phyloP scores from a whole-genome alignment of 192 early-diverging fungal species.

The Martensiomyces pterosporus region DNA sequence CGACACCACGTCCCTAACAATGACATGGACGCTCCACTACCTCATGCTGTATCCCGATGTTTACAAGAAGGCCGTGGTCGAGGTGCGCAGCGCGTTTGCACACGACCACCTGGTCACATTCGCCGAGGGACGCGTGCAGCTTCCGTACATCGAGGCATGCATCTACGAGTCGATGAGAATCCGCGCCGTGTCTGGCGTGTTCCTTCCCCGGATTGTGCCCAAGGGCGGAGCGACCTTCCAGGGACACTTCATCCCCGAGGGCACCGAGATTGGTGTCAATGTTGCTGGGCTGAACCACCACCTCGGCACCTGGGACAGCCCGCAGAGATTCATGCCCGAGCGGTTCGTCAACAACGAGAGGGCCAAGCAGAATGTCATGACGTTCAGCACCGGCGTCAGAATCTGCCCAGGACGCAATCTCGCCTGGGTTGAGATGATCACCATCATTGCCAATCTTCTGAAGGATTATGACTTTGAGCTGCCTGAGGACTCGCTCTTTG shows the following conservation, averaged over 20 bases:
- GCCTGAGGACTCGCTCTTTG: slow-evolving; percentile 5
- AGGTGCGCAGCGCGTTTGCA: slow-evolving; percentile 30
- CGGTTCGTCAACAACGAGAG: slow-evolving; percentile 17
- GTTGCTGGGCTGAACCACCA: slow-evolving; percentile 26
- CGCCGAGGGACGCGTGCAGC: slow-evolving; percentile 17
- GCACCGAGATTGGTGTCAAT: slow-evolving; percentile 11
- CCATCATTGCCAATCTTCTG: slow-evolving; percentile 20
- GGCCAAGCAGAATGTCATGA: slow-evolving; percentile 12
- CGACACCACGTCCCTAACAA: slow-evolving; percentile 29
- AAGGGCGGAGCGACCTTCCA: slow-evolving; percentile 20
- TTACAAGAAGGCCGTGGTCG: slow-evolving; percentile 13
- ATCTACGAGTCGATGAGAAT: slow-evolving; percentile 44
- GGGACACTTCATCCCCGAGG: slow-evolving; percentile 31
- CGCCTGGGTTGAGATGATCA: slow-evolving; percentile 27
- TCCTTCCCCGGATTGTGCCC: slow-evolving; percentile 24
- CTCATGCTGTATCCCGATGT: slow-evolving; percentile 27
- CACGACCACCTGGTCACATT: slow-evolving; percentile 26
- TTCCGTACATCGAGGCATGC: slow-evolving; percentile 44
- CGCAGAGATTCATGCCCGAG: slow-evolving; percentile 30
- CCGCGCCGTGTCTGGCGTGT: slow-evolving; percentile 14
- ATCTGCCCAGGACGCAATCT: slow-evolving; percentile 34
- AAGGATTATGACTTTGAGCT: slow-evolving; percentile 23
- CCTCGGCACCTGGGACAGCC: slow-evolving; percentile 5
- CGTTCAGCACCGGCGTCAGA: slow-evolving; percentile 36
- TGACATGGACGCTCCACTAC: slow-evolving; percentile 37